Evolutionary conservation across 208 protist genomes (phyloP).

Genomic region (Acanthamoeba sp.): DNA sequence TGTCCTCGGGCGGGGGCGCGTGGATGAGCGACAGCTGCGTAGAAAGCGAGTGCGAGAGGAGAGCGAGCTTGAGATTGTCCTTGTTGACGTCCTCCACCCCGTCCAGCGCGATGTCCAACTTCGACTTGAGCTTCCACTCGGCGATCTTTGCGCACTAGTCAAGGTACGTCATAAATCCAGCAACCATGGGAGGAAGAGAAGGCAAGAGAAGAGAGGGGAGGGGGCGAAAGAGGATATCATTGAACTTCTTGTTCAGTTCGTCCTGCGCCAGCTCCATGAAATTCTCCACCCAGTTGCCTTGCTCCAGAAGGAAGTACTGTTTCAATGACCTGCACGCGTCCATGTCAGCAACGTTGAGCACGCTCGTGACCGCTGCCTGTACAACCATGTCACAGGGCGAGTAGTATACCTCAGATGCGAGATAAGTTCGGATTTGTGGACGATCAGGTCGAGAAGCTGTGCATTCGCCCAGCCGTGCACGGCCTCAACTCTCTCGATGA

Average conservation of each 20-base stretch:
- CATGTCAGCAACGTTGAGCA: too few relatives aligned
- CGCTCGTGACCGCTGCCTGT: too few relatives aligned
- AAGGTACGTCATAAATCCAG: neutral
- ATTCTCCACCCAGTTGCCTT: constrained; percentile 46
- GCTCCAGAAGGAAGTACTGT: constrained; percentile 59
- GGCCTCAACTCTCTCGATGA: constrained; percentile 26
- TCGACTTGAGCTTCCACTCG: constrained; percentile 63
- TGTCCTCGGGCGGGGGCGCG: constrained; percentile 2
- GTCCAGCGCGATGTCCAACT: constrained; percentile 40
- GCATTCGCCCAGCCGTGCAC: constrained; percentile 45
- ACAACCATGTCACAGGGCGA: too few relatives aligned
- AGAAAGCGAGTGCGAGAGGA: constrained; percentile 7
- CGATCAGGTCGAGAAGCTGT: constrained; percentile 10
- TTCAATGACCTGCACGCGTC: neutral
- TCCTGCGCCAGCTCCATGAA: constrained; percentile 58
- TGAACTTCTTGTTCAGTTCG: constrained; percentile 55
- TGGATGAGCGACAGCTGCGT: constrained; percentile 30
- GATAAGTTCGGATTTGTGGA: constrained; percentile 28
- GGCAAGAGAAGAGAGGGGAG: neutral
- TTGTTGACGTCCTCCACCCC: constrained; percentile 1
- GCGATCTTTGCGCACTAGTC: neutral
- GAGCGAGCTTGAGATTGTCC: constrained; percentile 7
- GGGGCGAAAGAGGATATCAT: constrained; percentile 1
- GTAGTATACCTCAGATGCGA: neutral
- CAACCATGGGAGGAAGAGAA: too few relatives aligned